Evolutionary conservation across 2,329 filamentous ascomycete genomes (phyloP).

Genomic region (Polychaeton citri): DNA sequence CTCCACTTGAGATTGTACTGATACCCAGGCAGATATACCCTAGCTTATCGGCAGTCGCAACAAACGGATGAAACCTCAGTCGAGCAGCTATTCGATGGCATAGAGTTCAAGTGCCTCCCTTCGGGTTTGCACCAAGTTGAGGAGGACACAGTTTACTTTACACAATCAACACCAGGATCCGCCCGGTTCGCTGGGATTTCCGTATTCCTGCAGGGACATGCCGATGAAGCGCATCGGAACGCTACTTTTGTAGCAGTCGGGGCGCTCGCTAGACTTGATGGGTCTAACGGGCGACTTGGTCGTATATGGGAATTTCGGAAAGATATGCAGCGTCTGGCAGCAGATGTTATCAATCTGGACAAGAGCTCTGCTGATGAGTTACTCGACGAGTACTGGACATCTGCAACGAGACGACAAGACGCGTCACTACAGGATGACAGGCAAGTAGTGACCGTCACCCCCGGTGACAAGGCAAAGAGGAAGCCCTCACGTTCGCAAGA

Average conservation of each 20-base stretch:
- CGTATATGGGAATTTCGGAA: constrained; percentile 81
- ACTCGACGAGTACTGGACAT: constrained; percentile 79
- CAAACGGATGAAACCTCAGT: constrained; percentile 44
- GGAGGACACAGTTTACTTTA: constrained; percentile 83
- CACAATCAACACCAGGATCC: constrained; percentile 44
- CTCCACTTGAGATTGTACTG: not conserved
- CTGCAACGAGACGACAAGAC: too few relatives aligned
- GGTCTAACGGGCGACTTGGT: constrained; percentile 74
- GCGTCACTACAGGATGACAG: constrained; percentile 36
- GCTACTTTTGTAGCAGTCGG: constrained; percentile 90
- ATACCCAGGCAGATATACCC: constrained; percentile 47
- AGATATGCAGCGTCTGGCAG: constrained; percentile 59
- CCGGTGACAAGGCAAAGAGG: constrained; percentile 6
- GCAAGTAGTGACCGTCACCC: constrained; percentile 5
- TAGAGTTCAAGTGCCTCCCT: constrained; percentile 90
- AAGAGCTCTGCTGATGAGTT: constrained; percentile 50
- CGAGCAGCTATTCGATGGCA: constrained; percentile 42
- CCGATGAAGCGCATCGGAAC: constrained; percentile 66
- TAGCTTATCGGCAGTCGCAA: constrained; percentile 70
- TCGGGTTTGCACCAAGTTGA: constrained; percentile 82
- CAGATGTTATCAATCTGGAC: constrained; percentile 50
- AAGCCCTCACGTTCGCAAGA: constrained; percentile 36
- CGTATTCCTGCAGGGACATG: constrained; percentile 76
- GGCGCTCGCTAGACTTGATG: constrained; percentile 56
- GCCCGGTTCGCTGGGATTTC: constrained; percentile 68